These are phyloP conservation scores for Saccharomycopsis sp. DNA, from an alignment of 805 yeast species.

Conservation along the genomic window DNA sequence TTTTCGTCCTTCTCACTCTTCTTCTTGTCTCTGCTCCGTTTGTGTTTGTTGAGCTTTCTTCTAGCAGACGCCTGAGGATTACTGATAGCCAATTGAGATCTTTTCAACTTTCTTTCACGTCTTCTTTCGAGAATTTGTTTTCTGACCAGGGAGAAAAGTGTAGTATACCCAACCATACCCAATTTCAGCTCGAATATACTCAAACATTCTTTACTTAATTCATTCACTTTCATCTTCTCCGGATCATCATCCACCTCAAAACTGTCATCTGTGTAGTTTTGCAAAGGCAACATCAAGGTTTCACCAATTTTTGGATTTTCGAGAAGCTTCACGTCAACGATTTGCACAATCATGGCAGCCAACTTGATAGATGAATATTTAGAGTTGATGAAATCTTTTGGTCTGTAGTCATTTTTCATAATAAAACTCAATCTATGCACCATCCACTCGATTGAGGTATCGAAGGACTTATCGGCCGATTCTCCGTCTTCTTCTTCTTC, in stretches of 20 bases:
- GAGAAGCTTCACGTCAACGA: conserved; percentile 39
- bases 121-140: conserved; percentile 54
- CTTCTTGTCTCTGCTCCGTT: conserved; percentile 68
- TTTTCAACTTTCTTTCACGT: conserved; percentile 65
- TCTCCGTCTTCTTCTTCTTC: conserved; percentile 24
- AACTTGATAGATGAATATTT: conserved; percentile 67
- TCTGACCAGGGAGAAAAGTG: conserved; percentile 56
- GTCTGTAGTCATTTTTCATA: conserved; percentile 57
- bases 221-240: conserved; percentile 42
- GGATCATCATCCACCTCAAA: conserved; percentile 32
- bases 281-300: conserved; percentile 46
- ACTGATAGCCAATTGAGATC: conserved; percentile 66
- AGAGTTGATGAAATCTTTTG: conserved; percentile 46
- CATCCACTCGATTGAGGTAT: conserved; percentile 51
- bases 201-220: conserved; percentile 57
- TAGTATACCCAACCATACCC: conserved; percentile 64
- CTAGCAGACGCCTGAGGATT: conserved; percentile 81
- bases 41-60: conserved; percentile 71
- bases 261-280: conserved; percentile 39
- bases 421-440: conserved; percentile 54
- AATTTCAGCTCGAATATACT: conserved; percentile 58
- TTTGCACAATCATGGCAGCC: conserved; percentile 55
- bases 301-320: conserved; percentile 35
- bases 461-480: conserved; percentile 22
- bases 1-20: conserved; percentile 66